These are phyloP conservation scores for Chamaenerion angustifolium DNA, from an alignment of 345 rosid species.

Conservation along the genomic window DNA sequence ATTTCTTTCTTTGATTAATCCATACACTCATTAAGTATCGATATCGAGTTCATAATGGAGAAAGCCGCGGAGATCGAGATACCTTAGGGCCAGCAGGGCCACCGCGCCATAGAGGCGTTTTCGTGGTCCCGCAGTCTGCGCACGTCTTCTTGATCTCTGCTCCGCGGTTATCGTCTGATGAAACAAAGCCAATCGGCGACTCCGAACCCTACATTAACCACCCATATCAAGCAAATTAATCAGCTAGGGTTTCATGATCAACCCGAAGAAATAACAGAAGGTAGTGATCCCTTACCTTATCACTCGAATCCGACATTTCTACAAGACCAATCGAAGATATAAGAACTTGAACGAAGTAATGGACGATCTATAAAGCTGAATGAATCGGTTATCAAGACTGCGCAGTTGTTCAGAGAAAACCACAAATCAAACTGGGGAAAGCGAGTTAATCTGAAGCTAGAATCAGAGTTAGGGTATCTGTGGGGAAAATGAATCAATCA, in stretches of 20 bases:
- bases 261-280: no score
- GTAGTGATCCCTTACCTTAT: conserved; percentile 1
- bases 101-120: conserved; percentile 41
- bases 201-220: conserved; percentile 9
- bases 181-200: conserved; percentile 1
- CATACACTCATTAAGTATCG: no score
- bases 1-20: no score
- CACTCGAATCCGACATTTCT: conserved; percentile 1
- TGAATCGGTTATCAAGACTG: no score
- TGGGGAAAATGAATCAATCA: not conserved
- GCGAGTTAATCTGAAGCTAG: not conserved
- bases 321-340: not conserved
- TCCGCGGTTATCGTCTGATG: not conserved
- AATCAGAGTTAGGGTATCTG: not conserved
- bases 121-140: conserved; percentile 36
- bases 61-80: not conserved
- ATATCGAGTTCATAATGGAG: no score
- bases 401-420: no score
- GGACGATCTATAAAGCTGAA: no score
- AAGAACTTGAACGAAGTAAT: no score
- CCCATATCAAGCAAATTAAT: not conserved
- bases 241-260: not conserved
- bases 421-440: no score
- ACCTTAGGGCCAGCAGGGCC: conserved; percentile 48
- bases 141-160: conserved; percentile 23